Conservation (phyloP, 768 basidiomycete species). For the Antrodiella citrinella region DNA sequence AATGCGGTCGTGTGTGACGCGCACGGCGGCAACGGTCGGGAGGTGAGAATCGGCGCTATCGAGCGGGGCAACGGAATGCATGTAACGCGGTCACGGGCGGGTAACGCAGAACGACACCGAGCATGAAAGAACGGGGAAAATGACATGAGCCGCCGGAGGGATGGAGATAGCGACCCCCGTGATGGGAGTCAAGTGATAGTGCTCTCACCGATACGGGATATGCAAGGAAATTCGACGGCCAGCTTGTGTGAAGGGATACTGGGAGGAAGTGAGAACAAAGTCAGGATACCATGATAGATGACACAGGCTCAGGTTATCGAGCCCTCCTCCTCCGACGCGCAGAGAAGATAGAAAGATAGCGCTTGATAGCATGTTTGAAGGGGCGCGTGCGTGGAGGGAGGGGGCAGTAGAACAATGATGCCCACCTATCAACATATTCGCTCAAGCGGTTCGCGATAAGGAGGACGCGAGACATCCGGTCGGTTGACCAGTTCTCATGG, state of each 20-base stretch:
- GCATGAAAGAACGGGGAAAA: background rate
- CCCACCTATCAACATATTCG: slow-evolving; percentile 63
- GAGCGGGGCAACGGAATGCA: background rate
- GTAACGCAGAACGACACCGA: background rate
- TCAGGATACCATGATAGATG: background rate
- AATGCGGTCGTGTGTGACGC: slow-evolving; percentile 51
- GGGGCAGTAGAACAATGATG: slow-evolving; percentile 9
- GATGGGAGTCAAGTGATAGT: slow-evolving; percentile 3
- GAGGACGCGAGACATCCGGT: slow-evolving; percentile 38
- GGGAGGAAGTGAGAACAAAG: slow-evolving; percentile 10
- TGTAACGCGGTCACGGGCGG: background rate
- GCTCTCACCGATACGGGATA: slow-evolving; percentile 45
- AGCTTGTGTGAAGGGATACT: slow-evolving; percentile 50
- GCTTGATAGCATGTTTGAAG: background rate
- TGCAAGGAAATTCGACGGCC: slow-evolving; percentile 40
- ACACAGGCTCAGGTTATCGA: slow-evolving; percentile 3
- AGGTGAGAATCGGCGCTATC: slow-evolving; percentile 42
- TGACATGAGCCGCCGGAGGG: background rate
- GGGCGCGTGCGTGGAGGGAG: slow-evolving; percentile 2
- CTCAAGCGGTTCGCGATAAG: slow-evolving; percentile 59
- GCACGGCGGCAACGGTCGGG: slow-evolving; percentile 42
- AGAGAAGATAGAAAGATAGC: slow-evolving; percentile 6
- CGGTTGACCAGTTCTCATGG: slow-evolving; percentile 48
- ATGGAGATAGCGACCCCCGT: background rate
- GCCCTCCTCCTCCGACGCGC: no score